Percentiles rank a stretch among this genome's conserved stretches.
These are phyloP conservation scores for Hypoxylon rubiginosum DNA, from an alignment of 2,329 filamentous ascomycete genomes.

Conservation along the genomic window DNA sequence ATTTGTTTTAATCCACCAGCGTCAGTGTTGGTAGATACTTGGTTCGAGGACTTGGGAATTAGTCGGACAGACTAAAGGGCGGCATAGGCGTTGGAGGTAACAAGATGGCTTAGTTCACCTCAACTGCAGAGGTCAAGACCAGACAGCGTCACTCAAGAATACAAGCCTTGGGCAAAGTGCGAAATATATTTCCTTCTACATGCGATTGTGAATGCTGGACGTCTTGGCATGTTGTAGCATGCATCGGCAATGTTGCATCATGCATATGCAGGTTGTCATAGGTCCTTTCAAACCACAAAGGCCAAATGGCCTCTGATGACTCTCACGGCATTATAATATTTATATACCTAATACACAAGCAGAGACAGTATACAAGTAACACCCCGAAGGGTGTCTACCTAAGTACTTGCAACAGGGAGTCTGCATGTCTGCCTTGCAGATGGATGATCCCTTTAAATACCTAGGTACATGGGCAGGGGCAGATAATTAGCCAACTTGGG, in stretches of 20 bases:
- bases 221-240: conserved; percentile 32
- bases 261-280: conserved; percentile 40
- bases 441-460: background rate
- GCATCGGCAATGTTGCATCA: conserved; percentile 35
- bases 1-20: conserved; percentile 24
- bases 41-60: conserved; percentile 24
- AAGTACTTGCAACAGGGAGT: background rate
- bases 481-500: background rate
- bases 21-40: conserved; percentile 20
- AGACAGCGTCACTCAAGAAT: conserved; percentile 31
- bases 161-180: conserved; percentile 38
- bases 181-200: conserved; percentile 31
- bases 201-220: conserved; percentile 17
- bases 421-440: background rate
- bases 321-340: background rate
- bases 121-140: conserved; percentile 7
- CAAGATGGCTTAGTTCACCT: conserved; percentile 25
- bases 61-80: conserved; percentile 18
- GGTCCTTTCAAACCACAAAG: conserved; percentile 21
- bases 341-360: background rate
- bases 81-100: conserved; percentile 38
- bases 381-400: background rate
- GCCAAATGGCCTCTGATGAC: conserved; percentile 5
- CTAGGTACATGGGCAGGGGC: background rate
- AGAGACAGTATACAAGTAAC: background rate